Evolutionary conservation across 2,329 filamentous ascomycete species (phyloP).

Genomic region (Tolypocladium cylindrosporum): DNA sequence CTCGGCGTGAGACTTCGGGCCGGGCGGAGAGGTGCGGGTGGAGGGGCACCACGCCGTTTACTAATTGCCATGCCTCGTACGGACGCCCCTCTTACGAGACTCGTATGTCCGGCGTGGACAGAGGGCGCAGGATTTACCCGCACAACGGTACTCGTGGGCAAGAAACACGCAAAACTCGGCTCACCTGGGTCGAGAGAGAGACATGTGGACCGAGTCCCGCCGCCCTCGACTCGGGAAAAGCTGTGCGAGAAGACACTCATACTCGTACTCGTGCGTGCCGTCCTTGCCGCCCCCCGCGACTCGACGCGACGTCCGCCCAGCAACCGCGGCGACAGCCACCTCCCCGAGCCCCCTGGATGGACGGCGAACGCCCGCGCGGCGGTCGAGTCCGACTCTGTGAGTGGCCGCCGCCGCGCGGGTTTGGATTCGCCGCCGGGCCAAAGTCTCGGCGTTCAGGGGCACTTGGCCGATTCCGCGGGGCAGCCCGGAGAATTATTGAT

Average conservation of each 20-base stretch:
- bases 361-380: neutral
- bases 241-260: neutral
- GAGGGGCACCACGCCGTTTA: no score
- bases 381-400: neutral
- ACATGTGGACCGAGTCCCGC: neutral
- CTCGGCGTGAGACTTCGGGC: neutral
- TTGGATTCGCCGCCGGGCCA: neutral
- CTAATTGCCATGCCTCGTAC: neutral
- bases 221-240: neutral
- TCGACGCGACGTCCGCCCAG: neutral
- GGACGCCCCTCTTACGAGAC: neutral
- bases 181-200: neutral
- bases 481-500: neutral
- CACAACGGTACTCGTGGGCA: neutral
- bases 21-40: neutral
- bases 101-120: neutral
- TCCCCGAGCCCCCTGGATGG: neutral
- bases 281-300: neutral
- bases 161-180: neutral
- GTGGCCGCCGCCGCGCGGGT: neutral
- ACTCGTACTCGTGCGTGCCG: neutral
- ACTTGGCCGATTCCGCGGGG: neutral
- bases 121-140: neutral
- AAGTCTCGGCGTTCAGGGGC: neutral
- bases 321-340: neutral